Conservation (phyloP, 2,329 filamentous ascomycete genomes). For the Aspergillus thermomutatus region DNA sequence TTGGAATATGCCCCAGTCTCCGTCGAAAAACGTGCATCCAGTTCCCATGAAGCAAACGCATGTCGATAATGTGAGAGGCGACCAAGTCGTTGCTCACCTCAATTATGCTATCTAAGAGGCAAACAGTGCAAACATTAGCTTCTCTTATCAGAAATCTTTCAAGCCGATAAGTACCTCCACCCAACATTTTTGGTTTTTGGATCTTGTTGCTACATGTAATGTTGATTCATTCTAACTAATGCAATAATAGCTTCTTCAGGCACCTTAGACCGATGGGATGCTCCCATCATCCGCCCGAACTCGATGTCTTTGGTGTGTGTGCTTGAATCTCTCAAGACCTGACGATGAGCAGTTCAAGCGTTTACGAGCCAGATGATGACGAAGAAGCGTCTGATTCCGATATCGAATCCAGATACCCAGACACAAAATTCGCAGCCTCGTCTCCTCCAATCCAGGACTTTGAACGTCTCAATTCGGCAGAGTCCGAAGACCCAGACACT, state of each 20-base stretch:
- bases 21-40: slow-evolving; percentile 31
- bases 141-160: slow-evolving; percentile 20
- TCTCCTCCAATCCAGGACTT: slow-evolving; percentile 5
- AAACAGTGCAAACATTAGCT: slow-evolving; percentile 40
- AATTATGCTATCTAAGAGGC: slow-evolving; percentile 4
- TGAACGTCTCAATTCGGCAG: neutral
- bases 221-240: neutral
- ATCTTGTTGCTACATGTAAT: neutral
- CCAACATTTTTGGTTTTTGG: neutral
- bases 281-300: slow-evolving; percentile 10
- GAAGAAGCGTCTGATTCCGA: slow-evolving; percentile 22
- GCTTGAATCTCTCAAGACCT: slow-evolving; percentile 50
- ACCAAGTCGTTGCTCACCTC: neutral
- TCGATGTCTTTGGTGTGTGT: slow-evolving; percentile 28
- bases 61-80: neutral
- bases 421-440: slow-evolving; percentile 5
- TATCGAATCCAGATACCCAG: slow-evolving; percentile 10
- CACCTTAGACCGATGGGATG: slow-evolving; percentile 23
- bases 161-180: neutral
- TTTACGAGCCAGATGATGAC: slow-evolving; percentile 32
- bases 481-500: neutral
- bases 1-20: slow-evolving; percentile 19
- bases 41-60: slow-evolving; percentile 7
- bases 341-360: slow-evolving; percentile 37
- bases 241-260: neutral